Base-by-base conservation (phyloP, 768 basidiomycete genomes). In the Suillus bovinus region DNA sequence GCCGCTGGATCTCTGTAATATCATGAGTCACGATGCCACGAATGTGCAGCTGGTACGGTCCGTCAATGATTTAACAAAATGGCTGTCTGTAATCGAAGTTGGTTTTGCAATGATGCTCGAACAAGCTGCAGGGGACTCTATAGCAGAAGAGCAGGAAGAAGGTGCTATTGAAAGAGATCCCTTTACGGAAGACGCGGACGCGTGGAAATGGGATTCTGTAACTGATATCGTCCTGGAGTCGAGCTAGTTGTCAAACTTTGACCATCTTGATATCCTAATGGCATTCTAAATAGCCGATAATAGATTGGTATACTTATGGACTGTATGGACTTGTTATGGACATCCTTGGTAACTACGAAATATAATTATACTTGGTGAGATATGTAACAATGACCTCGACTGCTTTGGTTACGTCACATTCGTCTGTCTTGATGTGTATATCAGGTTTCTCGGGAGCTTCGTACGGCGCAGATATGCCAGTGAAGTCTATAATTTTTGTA, bases 401-500 rank as follows among this genome's bases (percentile, higher is more conserved):
- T 58, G 93, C 89, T 61, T 89, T 86, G 27, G 82, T 79, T 38
- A 99, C 89, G 68, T 89, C 85, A 29, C 81, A 82, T 74, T 95
- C 82, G 71, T 92, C 84, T 3, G 96, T 99, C 71, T 84, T 88
- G 76, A 99, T 90, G 78, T 96, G 94, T 63, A 99, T 85, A 77
- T 99, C 97, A 47, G 97, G 89, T 16, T 77, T 77, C 61, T 81
- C 80, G 20, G 97, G 97, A 6, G 87, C 85, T 77, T 99, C 97
- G 75, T 99, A 99, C 20, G 97, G 97, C 6, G 97, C 94, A 24
- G 94, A 96, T 73, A 99, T 90, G 8, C 97, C 97, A 53, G 97
- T 99, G 78, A 99, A 99, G 60, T 99, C 97, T 99, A 70, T 59
- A 34, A 16, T 16, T 50, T 17, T 52, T 39, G 10, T 42, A n/a